Evolutionary conservation across 192 early-diverging fungal species (phyloP), one percentile per base, ranked within the genome.

Genomic region (Mortierella antarctica): DNA sequence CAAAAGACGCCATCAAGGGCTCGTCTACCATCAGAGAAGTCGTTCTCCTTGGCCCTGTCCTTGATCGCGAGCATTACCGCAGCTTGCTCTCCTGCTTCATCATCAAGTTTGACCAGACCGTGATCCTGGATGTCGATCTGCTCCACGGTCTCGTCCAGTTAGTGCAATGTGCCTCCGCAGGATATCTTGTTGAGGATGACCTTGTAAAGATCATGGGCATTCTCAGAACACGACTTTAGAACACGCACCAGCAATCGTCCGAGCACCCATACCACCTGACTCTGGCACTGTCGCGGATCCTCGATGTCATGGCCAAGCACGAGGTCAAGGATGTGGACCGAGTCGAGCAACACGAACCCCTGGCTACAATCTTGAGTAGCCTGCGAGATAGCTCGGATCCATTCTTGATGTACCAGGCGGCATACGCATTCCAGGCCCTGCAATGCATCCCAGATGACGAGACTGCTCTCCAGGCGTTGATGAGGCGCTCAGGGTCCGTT

Each of bases 221-320:
- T 15, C 47, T 69, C 47, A 58, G 48, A 15, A n/a, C 44, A 10
- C 47, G 47, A 10, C 7, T 69, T 46, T 18, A 67, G 11, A 45
- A 7, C 40, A 54, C 65, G 2, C 52, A 54, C 15, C 7, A 31
- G 6, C 62, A 64, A 20, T 64, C 62, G 7, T 17, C 42, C 20
- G 55, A 56, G 18, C 20, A 67, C 54, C 41, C 41, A 9, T 47
- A 45, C 20, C 51, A 54, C 7, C 40, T 67, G 42, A 67, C 54
- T 7, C 44, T 55, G 14, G 67, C 57, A 5, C 45, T 69, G 8
- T 59, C 67, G 31, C 23, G 10, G 14, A 47, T 69, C 1, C 67
- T 69, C 5, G 67, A 58, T n/a, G 56, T 55, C 57, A 69, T 69
- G 67, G 67, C 57, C 9, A 52, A 51, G 46, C n/a, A 44, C 23